Base-by-base conservation (phyloP, 257 asterid species). In the Paraleonurus japonicus region DNA sequence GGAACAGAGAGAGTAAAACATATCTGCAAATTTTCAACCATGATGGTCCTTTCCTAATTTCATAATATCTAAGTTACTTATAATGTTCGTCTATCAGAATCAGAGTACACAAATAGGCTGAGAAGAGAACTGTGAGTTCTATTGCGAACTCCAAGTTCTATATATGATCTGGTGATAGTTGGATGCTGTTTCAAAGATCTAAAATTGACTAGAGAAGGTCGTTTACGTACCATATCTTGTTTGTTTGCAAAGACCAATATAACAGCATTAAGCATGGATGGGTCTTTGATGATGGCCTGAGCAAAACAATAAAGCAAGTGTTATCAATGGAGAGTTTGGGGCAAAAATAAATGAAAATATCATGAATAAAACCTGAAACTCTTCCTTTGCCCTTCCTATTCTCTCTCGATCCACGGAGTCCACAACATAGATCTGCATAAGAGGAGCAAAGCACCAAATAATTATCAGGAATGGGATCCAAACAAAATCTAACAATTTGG, bases 241-340 rank as follows among this genome's bases (percentile, higher is more conserved):
- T 91, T 91, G 85, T 91, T 91, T 28, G 97, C 97, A 16, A 91
- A 91, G 55, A 91, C 90, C 95, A 91, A 79, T 86, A 91, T 85
- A 70, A 91, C 88, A 78, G 95, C 91, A 77, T 85, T 87, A 65
- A 89, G 92, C 97, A 91, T 91, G 80, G 86, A 87, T 0, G 97
- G 97, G 76, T 91, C 96, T 74, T 30, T 76, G 81, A 91, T 87
- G 74, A 91, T 91, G 77, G 89, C 86, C 97, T 91, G 85, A 45
- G 67, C 65, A 69, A 64, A 68, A 35, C 37, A 69, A 75, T 23
- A 62, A 61, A 80, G 33, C 53, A 74, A 27, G 71, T 71, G 51
- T 3, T 65, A 55, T n/a, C 20, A 64, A n/a, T 60, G 50, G 53
- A 73, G 61, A 60, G 61, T 53, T 39, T 48, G 61, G 77, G 61